A percentile compares a stretch with the other conserved stretches of the same genome.
phyloP scores from a whole-genome alignment of 352 stramenopile genomes.

The Phytophthora tentaculata region DNA sequence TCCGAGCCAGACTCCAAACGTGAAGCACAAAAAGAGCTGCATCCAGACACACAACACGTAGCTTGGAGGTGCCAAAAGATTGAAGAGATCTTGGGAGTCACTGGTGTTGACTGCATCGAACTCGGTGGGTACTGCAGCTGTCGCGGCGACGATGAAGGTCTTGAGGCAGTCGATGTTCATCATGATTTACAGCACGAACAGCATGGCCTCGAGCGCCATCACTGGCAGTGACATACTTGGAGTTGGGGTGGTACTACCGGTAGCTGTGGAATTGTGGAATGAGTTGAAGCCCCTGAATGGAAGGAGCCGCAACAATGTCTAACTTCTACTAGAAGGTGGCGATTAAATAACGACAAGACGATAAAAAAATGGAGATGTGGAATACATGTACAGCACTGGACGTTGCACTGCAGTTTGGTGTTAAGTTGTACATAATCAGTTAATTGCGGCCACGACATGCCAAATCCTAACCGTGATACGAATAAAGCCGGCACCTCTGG shows the following conservation, averaged over 20 bases:
- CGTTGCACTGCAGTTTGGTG: no score
- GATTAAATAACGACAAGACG: neutral
- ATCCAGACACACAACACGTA: conserved; percentile 10
- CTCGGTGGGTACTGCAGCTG: conserved; percentile 3
- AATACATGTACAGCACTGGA: no score
- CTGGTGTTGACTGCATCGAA: conserved; percentile 1
- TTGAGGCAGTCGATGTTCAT: conserved; percentile 4
- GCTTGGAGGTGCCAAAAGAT: conserved; percentile 12
- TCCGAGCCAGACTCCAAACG: neutral
- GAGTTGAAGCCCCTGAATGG: neutral
- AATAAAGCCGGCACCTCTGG: no score
- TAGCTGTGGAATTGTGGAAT: neutral
- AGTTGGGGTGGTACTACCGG: neutral
- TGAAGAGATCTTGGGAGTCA: conserved; percentile 6
- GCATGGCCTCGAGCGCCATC: conserved; percentile 1
- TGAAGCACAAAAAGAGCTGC: conserved; percentile 8
- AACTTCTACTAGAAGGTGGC: neutral
- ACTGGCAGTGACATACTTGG: neutral
- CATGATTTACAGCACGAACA: conserved; percentile 13
- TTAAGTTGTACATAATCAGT: no score
- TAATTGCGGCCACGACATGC: no score
- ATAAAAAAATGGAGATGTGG: neutral
- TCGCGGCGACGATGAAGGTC: conserved; percentile 5
- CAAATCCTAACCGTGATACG: no score
- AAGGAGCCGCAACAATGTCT: neutral